Percentiles rank a stretch among this genome's conserved stretches.
phyloP scores from a whole-genome alignment of 2,329 filamentous ascomycete species.

The Didymella pomorum region DNA sequence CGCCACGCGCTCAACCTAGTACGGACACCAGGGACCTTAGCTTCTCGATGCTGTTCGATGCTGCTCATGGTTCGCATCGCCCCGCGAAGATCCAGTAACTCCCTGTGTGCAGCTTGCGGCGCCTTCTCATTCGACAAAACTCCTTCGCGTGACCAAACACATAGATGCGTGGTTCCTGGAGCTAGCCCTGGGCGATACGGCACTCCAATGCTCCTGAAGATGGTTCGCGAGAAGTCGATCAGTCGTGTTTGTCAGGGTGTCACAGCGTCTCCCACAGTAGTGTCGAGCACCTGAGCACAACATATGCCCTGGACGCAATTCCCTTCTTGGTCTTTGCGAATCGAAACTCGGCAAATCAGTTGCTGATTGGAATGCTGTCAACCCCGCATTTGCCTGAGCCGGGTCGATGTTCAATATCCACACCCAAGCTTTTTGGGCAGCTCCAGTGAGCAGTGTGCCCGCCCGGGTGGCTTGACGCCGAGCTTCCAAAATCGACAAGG shows the following conservation, averaged over 20 bases:
- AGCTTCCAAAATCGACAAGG: slow-evolving; percentile 14
- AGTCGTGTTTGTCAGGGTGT: slow-evolving; percentile 24
- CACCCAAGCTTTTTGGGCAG: slow-evolving; percentile 38
- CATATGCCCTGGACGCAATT: slow-evolving; percentile 28
- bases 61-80: slow-evolving; percentile 7
- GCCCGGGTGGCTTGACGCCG: slow-evolving; percentile 28
- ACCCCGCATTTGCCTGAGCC: slow-evolving; percentile 49
- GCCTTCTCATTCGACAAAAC: slow-evolving; percentile 29
- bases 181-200: slow-evolving; percentile 34
- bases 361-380: slow-evolving; percentile 35
- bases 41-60: slow-evolving; percentile 21
- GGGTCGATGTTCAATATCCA: slow-evolving; percentile 32
- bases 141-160: slow-evolving; percentile 19
- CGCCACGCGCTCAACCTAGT: slow-evolving; percentile 35
- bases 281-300: slow-evolving; percentile 33
- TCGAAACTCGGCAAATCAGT: slow-evolving; percentile 25
- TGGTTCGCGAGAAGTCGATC: slow-evolving; percentile 17
- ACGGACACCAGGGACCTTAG: slow-evolving; percentile 35
- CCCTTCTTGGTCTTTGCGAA: slow-evolving; percentile 26
- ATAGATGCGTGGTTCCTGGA: slow-evolving; percentile 37
- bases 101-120: slow-evolving; percentile 27
- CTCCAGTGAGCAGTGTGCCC: slow-evolving; percentile 36
- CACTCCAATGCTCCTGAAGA: slow-evolving; percentile 17
- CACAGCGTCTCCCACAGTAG: slow-evolving; percentile 29
- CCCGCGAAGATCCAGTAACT: slow-evolving; percentile 28